phyloP scores from a whole-genome alignment of 192 early-diverging fungal species.

The Coemansia sp. region DNA sequence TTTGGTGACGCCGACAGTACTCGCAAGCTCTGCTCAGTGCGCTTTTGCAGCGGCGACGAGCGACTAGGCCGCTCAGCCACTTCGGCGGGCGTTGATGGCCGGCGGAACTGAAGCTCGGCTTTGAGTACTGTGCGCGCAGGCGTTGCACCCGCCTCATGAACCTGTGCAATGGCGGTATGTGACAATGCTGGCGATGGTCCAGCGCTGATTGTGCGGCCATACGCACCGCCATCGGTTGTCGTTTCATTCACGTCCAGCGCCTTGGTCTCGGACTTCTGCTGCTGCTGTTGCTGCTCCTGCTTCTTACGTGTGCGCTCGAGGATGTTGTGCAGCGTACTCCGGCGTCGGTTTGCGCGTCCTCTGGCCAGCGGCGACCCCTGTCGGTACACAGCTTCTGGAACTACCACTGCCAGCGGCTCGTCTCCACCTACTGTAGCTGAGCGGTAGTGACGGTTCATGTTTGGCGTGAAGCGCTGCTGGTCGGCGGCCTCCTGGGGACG shows the following conservation, averaged over 20 bases:
- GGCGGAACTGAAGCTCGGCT: constrained; percentile 49
- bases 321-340: constrained; percentile 47
- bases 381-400: constrained; percentile 26
- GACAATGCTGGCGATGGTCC: constrained; percentile 8
- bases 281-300: constrained; percentile 19
- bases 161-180: background rate
- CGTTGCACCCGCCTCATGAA: background rate
- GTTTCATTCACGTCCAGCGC: constrained; percentile 4
- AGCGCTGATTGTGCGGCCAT: constrained; percentile 12
- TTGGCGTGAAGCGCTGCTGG: constrained; percentile 51
- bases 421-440: constrained; percentile 44
- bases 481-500: constrained; percentile 5
- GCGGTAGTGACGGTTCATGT: constrained; percentile 50
- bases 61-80: constrained; percentile 18
- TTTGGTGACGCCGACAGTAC: constrained; percentile 16
- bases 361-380: constrained; percentile 33
- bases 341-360: constrained; percentile 32
- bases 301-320: constrained; percentile 46
- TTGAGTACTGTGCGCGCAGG: constrained; percentile 38
- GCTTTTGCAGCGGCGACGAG: constrained; percentile 40
- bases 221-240: background rate
- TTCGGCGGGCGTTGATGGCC: constrained; percentile 12
- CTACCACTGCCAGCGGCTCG: constrained; percentile 19
- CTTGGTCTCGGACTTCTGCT: constrained; percentile 2
- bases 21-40: constrained; percentile 28